Base-by-base conservation (phyloP, 1,284 basidiomycete genomes). In the Ustilago nuda region DNA sequence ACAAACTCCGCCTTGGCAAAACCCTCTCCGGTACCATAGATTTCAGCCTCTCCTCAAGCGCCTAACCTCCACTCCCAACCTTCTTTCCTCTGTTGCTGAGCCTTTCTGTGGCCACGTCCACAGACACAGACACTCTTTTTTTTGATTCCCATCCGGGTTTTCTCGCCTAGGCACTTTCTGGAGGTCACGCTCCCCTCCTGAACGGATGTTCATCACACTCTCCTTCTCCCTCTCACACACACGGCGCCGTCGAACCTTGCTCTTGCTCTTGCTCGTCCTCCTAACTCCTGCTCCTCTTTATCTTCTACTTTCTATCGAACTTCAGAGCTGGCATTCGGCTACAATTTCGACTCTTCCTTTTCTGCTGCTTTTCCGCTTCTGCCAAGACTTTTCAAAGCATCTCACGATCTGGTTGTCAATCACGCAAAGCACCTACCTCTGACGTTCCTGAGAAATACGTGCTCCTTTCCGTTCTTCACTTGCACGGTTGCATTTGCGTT, bases 371-470 rank as follows among this genome's bases (percentile, higher is more conserved):
- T 35, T 35, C 36, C 13, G 17, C 9, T 13, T 15, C 2, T 54
- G 32, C 15, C 54, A 36, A 43, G 23, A 23, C 54, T 27, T 37
- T 23, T 56, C 54, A 56, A 46, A 15, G 45, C 32, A 36, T 60
- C 27, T 51, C 36, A 23, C 57, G 45, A 58, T 50, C 45, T 35
- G 23, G 15, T 37, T 23, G 46, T 27, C 32, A 58, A 58, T 36
- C 56, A 37, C 33, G 56, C 46, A 50, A 46, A 12, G 9, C 13
- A 7, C 8, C 55, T 13, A 17, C 4, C 35, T 56, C 32, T 36
- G 51, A 53, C 46, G 46, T 48, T n/a, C 19, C 19, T 48, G 5
- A 8, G 11, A 12, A 9, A 37, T 17, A 43, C 23, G 23, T n/a
- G 23, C 23, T 27, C 23, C 53, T 54, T 39, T 43, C 39, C 12